Conservation (phyloP, 345 rosid genomes). For the Acer yangbiense region DNA sequence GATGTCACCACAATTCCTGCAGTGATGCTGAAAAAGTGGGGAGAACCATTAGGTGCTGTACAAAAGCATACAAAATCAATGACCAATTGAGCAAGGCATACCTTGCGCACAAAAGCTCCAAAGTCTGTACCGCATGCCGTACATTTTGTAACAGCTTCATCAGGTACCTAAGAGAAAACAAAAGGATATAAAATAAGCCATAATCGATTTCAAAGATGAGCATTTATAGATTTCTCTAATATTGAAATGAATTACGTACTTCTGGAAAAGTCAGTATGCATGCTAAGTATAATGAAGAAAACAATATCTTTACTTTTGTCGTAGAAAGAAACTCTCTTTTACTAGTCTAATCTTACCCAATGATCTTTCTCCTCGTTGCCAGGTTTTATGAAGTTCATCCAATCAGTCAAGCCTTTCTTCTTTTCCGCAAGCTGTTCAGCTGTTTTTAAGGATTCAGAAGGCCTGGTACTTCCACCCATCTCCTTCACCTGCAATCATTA, state of each 20-base stretch:
- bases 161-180: conserved; percentile 65
- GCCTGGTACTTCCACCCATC: conserved; percentile 79
- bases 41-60: neutral
- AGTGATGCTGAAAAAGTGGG: conserved; percentile 79
- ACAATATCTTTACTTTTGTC: neutral
- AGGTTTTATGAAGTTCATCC: conserved; percentile 92
- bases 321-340: neutral
- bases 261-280: neutral
- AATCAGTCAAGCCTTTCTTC: conserved; percentile 79
- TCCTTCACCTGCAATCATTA: conserved; percentile 71
- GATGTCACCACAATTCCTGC: conserved; percentile 98
- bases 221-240: neutral
- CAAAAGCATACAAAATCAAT: conserved; percentile 14
- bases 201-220: neutral
- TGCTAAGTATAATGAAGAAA: neutral
- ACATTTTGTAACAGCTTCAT: conserved; percentile 90
- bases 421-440: conserved; percentile 70
- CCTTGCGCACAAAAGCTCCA: conserved; percentile 85
- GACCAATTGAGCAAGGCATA: conserved; percentile 19
- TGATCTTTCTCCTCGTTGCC: conserved; percentile 96
- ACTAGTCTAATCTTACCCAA: conserved; percentile 46
- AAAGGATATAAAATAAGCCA: conserved; percentile 7
- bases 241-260: neutral
- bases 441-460: conserved; percentile 53
- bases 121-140: conserved; percentile 87